Evolutionary conservation across 169 alveolate genomes (phyloP).

Genomic region (Plasmodium falciparum): DNA sequence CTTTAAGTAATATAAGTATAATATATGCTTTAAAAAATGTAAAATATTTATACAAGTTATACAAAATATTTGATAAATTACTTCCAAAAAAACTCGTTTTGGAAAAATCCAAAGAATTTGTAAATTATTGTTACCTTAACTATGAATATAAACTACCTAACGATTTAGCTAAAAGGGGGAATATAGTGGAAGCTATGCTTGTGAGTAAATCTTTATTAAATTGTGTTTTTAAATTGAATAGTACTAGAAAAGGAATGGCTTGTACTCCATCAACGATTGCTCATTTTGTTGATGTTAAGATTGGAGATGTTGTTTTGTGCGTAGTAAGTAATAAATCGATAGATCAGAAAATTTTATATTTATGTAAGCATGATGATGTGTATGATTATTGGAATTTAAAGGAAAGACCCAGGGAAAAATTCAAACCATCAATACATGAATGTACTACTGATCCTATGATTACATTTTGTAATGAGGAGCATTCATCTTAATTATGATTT

Average conservation of each 20-base stretch:
- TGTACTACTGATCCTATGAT: constrained; percentile 63
- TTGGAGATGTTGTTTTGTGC: constrained; percentile 77
- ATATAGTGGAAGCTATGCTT: constrained; percentile 72
- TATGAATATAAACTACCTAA: constrained; percentile 59
- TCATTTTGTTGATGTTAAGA: constrained; percentile 79
- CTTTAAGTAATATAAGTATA: constrained; percentile 57
- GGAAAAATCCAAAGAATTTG: constrained; percentile 72
- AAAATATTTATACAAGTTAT: constrained; percentile 57
- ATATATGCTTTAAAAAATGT: constrained; percentile 77
- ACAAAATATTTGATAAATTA: constrained; percentile 61
- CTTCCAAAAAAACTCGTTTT: constrained; percentile 47
- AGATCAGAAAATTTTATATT: constrained; percentile 69
- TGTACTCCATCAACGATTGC: constrained; percentile 81
- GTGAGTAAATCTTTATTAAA: constrained; percentile 71
- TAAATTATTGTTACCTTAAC: constrained; percentile 68
- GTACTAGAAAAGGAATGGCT: constrained; percentile 81
- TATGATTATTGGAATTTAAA: constrained; percentile 76
- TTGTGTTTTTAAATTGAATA: constrained; percentile 80
- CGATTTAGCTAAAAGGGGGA: constrained; percentile 64
- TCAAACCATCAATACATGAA: constrained; percentile 76
- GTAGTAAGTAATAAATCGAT: constrained; percentile 75
- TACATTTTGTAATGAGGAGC: constrained; percentile 60
- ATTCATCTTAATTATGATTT: constrained; percentile 10
- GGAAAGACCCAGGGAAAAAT: constrained; percentile 75
- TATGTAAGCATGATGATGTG: constrained; percentile 75